Base-by-base conservation (phyloP, 2,329 filamentous ascomycete species). In the Sporothrix brunneoviolacea region DNA sequence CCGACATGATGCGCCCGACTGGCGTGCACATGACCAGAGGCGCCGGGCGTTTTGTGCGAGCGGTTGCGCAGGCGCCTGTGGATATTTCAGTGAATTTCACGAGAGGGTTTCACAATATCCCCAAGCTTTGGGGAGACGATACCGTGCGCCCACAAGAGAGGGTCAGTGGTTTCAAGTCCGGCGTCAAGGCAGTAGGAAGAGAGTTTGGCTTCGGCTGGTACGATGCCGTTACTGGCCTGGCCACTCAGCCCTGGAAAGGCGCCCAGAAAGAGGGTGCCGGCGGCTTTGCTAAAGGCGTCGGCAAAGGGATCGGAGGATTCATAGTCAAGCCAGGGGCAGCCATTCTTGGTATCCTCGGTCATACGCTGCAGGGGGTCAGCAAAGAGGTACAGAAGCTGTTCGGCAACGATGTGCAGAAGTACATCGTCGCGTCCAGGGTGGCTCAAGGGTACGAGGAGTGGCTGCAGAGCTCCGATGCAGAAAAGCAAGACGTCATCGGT, bases 51-150 rank as follows among this genome's bases (percentile, higher is more conserved):
- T 84, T 93, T 43, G 80, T 91, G 7, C 77, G 77, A 15, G 83
- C 86, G n/a, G 80, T 86, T 4, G 73, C 91, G 53, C 88, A 86
- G 59, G 84, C 84, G 2, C 91, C 90, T 0, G 84, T 93, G 76
- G 88, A 94, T 63, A 85, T 95, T 55, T 88, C 87, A 35, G 69
- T 95, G 40, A 86, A 86, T 1, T 68, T 95, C 33, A 86, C 89
- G 1, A 86, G 85, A 64, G 91, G 91, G 0, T 94, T 95, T 63
- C 85, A 91, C 62, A 95, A 95, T 59, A 84, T 87, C 6, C 90
- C 91, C 0, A 83, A 80, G 58, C 71, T 95, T 1, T 95, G 95
- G 62, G 86, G 90, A 36, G 90, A 94, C 59, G 82, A 87, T 1
- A 90, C 83, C 2, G 82, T 95, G 1, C 77, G 88, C 10, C 84